phyloP scores from a whole-genome alignment of 257 asterid species.

The Gardenia jasminoides region DNA sequence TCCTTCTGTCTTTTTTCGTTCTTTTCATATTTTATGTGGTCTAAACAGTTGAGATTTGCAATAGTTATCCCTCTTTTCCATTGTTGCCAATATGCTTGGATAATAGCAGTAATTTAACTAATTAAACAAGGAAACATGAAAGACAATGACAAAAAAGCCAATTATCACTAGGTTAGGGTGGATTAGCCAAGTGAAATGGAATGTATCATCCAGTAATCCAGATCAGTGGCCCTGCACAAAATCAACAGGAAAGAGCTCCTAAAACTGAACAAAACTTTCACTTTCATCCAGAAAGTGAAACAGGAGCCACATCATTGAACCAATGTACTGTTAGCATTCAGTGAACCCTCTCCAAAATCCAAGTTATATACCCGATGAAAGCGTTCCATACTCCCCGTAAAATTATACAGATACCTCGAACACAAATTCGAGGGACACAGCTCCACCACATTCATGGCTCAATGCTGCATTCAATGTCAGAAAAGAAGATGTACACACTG shows the following conservation, averaged over 20 bases:
- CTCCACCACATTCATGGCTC: neutral
- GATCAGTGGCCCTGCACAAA: slow-evolving; percentile 6
- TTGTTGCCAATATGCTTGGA: neutral
- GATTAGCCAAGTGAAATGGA: neutral
- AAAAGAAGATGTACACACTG: neutral
- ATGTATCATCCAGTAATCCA: neutral
- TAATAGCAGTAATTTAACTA: neutral
- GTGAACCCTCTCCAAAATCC: neutral
- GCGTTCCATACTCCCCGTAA: neutral
- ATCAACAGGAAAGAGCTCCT: neutral
- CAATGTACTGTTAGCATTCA: neutral
- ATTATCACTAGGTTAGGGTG: neutral
- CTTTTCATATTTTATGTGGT: neutral
- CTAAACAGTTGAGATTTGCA: neutral
- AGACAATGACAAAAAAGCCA: neutral
- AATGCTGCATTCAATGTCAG: neutral
- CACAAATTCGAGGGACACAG: neutral
- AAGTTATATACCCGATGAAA: neutral
- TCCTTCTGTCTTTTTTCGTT: too few relatives aligned
- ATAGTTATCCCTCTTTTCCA: neutral
- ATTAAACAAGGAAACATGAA: neutral
- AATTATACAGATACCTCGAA: neutral
- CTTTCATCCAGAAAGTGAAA: neutral
- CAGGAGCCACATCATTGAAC: slow-evolving; percentile 6
- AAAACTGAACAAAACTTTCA: slow-evolving; percentile 17